Base-by-base conservation (phyloP, 768 basidiomycete genomes). In the Amanita subjunquillea region DNA sequence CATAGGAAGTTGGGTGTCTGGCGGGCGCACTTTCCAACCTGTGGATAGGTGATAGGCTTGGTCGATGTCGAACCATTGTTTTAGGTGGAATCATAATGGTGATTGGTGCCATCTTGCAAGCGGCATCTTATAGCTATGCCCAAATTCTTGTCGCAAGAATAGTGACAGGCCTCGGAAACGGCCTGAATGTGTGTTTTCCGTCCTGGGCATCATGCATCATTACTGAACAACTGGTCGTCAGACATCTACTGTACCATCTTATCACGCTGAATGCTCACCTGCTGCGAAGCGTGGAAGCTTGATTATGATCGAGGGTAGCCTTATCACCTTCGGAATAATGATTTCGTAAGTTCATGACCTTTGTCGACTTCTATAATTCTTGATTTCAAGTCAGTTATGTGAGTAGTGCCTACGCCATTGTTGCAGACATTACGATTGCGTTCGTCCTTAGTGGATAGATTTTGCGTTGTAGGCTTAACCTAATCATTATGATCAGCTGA, bases 261-360 rank as follows among this genome's bases (percentile, higher is more conserved):
- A 83, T 60, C 80, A 82, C 54, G 78, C 80, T 0, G 83, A 86
- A 63, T 82, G 80, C 59, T 82, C 83, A 1, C 73, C 78, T 4
- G 75, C 80, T 3, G 70, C 78, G 29, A 71, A 71, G 51, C 68
- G 83, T 45, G 83, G 83, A 20, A 75, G 77, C 51, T 66, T 83
- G 53, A 80, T 85, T 50, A 79, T 82, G 74, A 73, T 84, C 49
- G 80, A 83, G 62, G 82, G 82, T 3, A 77, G 74, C 60, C 64
- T 81, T 15, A 82, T 83, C 56, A 78, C 79, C 0, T 79, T 78
- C 60, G 82, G 82, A 43, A 74, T 83, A 60, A 79, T 78, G 74
- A 64, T 82, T 49, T 76, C 79, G 69, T 83, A 64, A 68, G 78
- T 47, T 74, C 15, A 2, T 30, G 8, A 9, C 6, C 12, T 38